Evolutionary conservation across 2,329 filamentous ascomycete genomes (phyloP), one percentile per base, ranked within the genome.

Genomic region (Lasiodiplodia citricola): DNA sequence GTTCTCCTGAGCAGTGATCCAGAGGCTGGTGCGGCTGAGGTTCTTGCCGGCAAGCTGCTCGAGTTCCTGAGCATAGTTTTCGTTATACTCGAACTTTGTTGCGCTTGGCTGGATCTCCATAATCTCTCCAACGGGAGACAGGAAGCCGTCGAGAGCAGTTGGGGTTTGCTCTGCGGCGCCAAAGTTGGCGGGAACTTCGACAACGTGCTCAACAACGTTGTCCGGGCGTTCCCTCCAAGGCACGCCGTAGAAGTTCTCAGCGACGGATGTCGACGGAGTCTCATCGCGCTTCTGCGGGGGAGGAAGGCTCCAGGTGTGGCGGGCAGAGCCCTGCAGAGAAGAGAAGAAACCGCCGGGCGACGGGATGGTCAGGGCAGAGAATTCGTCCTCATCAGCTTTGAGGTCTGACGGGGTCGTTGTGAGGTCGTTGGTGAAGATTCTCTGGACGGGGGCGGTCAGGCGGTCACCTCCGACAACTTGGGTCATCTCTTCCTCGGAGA

Each of bases 301-400:
- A 23, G 69, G 66, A 11, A 90, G 82, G 75, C 93, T 89, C 95
- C 95, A 98, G 14, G 94, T 96, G 75, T 90, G 89, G 65, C 94
- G 89, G 47, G 91, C 89, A 66, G 88, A 87, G 3, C 91, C 88
- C 47, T 91, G 92, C 35, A 97, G 86, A 0, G 91, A 93, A 2
- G 92, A 92, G 80, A 97, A 97, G 84, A 97, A 97, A 0, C 92
- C 93, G 31, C 93, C 91, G 0, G 95, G 95, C 0, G 95, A 97
- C 6, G 94, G 95, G 41, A 98, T 94, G 31, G 94, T 94, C 23
- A 97, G 86, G 69, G 88, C 90, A 23, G 92, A 94, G 71, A 97
- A 86, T 50, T 90, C 92, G 68, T 90, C 90, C 16, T 80, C 51
- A n/a, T 68, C 66, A 50, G 58, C 56, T 14, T 8, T 35, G 13